These are phyloP conservation scores for Luffa aegyptiaca DNA, from an alignment of 306 rosid species.

Conservation along the genomic window DNA sequence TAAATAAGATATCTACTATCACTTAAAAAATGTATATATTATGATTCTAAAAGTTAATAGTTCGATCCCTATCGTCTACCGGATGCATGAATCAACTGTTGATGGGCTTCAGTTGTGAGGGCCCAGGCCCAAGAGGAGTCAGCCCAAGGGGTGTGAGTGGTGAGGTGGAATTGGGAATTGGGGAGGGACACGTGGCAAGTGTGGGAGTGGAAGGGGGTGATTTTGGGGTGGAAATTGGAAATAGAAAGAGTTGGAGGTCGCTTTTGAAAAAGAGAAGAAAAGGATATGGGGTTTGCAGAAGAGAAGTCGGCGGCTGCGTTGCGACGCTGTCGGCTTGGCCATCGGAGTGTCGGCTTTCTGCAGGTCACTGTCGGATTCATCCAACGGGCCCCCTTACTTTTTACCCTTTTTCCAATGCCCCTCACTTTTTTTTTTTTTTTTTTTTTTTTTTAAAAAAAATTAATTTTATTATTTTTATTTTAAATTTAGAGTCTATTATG, in stretches of 20 bases:
- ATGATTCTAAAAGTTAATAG: too few relatives aligned
- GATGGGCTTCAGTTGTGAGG: neutral
- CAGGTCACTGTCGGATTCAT: conserved; percentile 8
- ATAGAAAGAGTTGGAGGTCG: conserved; percentile 14
- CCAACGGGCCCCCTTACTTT: neutral
- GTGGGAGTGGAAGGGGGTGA: neutral
- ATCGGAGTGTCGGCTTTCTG: conserved; percentile 10
- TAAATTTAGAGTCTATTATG: too few relatives aligned
- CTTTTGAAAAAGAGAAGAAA: conserved; percentile 12
- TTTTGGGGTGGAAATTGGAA: neutral
- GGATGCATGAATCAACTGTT: too few relatives aligned
- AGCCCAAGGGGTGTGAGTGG: neutral
- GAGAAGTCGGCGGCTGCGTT: conserved; percentile 49
- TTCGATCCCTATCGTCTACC: too few relatives aligned
- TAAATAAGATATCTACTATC: too few relatives aligned
- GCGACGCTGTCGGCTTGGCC: conserved; percentile 33
- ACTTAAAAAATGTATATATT: too few relatives aligned
- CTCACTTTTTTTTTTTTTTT: too few relatives aligned
- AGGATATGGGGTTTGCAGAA: neutral
- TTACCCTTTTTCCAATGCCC: neutral
- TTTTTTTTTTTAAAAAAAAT: too few relatives aligned
- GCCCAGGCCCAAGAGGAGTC: neutral
- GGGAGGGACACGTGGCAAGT: neutral
- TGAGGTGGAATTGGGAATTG: neutral
- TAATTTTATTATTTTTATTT: too few relatives aligned